phyloP scores from a whole-genome alignment of 164 flowering plant genomes.

The Nymphaea colorata region DNA sequence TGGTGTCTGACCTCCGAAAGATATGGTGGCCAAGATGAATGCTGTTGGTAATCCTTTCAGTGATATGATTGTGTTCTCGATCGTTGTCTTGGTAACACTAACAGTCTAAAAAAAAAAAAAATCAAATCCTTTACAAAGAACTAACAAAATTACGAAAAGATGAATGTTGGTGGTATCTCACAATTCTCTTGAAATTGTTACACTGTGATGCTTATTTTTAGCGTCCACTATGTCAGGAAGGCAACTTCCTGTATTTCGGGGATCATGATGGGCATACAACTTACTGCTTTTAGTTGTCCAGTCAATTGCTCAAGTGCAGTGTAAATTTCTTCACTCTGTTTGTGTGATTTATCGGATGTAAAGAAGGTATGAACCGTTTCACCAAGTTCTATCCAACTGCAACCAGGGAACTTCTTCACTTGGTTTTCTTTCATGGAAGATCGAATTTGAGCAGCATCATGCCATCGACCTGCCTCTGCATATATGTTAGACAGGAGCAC shows the following conservation, averaged over 20 bases:
- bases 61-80: too few relatives aligned
- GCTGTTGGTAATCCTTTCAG: too few relatives aligned
- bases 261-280: constrained; percentile 12
- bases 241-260: not conserved
- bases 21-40: too few relatives aligned
- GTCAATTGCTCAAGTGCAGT: constrained; percentile 14
- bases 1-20: too few relatives aligned
- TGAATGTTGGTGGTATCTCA: too few relatives aligned
- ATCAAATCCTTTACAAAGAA: too few relatives aligned
- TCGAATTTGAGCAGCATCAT: constrained; percentile 14
- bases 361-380: constrained; percentile 13
- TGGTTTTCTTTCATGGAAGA: constrained; percentile 16
- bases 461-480: constrained; percentile 13
- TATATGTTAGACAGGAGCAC: constrained; percentile 19
- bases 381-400: constrained; percentile 20
- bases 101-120: too few relatives aligned
- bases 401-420: constrained; percentile 18
- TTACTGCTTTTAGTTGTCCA: constrained; percentile 10
- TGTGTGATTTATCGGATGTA: constrained; percentile 16
- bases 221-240: not conserved
- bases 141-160: too few relatives aligned
- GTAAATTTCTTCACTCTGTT: constrained; percentile 9
- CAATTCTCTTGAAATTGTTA: too few relatives aligned
- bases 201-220: too few relatives aligned
- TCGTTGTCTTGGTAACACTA: too few relatives aligned